Conservation (phyloP, 2,329 filamentous ascomycete genomes). For the Claviceps purpurea region DNA sequence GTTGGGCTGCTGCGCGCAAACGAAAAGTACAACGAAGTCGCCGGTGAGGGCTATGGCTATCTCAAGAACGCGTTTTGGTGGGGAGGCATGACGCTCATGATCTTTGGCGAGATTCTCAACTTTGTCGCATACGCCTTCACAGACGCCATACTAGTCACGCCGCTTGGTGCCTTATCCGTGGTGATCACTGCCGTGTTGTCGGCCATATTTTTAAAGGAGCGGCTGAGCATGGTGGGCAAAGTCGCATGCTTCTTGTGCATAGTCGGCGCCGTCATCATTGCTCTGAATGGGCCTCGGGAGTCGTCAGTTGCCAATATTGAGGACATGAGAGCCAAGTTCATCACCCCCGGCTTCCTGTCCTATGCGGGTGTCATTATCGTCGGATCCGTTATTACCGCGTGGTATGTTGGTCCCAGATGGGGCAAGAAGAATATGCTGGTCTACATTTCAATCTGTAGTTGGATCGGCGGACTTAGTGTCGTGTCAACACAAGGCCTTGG, state of each 20-base stretch:
- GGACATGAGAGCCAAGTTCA: constrained; percentile 80
- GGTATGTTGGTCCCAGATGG: constrained; percentile 76
- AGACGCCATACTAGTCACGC: constrained; percentile 89
- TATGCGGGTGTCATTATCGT: constrained; percentile 77
- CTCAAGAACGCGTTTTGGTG: constrained; percentile 94
- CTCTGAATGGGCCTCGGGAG: constrained; percentile 79
- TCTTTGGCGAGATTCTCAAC: constrained; percentile 90
- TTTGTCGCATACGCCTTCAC: constrained; percentile 96
- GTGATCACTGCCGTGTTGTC: constrained; percentile 86
- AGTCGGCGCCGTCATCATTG: constrained; percentile 83
- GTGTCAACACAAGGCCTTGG: constrained; percentile 90
- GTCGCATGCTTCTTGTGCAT: constrained; percentile 94
- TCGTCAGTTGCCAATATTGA: constrained; percentile 79
- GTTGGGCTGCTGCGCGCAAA: constrained; percentile 82
- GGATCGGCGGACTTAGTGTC: constrained; percentile 86
- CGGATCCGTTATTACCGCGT: constrained; percentile 55
- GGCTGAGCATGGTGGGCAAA: constrained; percentile 89
- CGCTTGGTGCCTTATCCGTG: constrained; percentile 79
- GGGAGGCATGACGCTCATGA: constrained; percentile 93
- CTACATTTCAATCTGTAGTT: constrained; percentile 90
- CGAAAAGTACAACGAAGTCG: constrained; percentile 89
- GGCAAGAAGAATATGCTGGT: constrained; percentile 97
- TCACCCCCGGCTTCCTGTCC: constrained; percentile 71
- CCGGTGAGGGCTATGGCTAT: constrained; percentile 93
- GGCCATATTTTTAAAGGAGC: constrained; percentile 90